Evolutionary conservation across 2,329 filamentous ascomycete genomes (phyloP), one percentile per base, ranked within the genome.

Genomic region (Cadophora luteo-olivacea): DNA sequence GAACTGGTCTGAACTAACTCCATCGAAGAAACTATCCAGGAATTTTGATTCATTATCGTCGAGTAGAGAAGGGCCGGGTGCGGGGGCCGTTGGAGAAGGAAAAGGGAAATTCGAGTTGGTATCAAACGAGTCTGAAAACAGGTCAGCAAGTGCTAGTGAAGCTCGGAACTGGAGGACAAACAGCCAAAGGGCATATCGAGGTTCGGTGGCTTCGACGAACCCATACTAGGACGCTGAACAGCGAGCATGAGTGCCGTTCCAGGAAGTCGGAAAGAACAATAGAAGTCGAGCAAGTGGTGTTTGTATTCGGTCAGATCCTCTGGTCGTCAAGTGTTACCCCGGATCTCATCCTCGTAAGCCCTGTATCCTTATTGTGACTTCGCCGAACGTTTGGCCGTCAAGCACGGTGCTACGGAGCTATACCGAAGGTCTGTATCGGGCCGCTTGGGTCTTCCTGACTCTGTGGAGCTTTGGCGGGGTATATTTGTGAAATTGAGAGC

Each of bases 131-230:
- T 86, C 84, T 86, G 66, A 7, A 61, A 29, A 16, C 22, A 22
- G 58, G 51, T 71, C 52, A 72, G 68, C 51, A 66, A 19, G 48
- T 68, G 48, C 68, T 55, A 70, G 51, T 58, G 65, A 52, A 55
- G 9, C 7, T 51, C 41, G 51, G 41, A 38, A 66, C 49, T 32
- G 36, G 64, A 52, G 63, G 58, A 85, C 89, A 74, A 84, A 92
- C 89, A 92, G 76, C 89, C 90, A 84, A 92, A 92, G 48, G 87
- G 86, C 77, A 86, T 81, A 72, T 85, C 83, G 67, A 83, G 80
- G 75, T 87, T 83, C 75, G 84, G 82, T 78, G 84, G 83, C 80
- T 84, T 85, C 80, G 82, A 84, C 80, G 86, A 85, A 84, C 82
- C 85, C 87, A 89, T 89, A 78, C 81, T 86, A 78, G 71, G 83